A percentile compares a stretch with the other conserved stretches of the same genome.
Conservation (phyloP, 371 early-diverging fungal species). For the Conidiobolus incongruus region DNA sequence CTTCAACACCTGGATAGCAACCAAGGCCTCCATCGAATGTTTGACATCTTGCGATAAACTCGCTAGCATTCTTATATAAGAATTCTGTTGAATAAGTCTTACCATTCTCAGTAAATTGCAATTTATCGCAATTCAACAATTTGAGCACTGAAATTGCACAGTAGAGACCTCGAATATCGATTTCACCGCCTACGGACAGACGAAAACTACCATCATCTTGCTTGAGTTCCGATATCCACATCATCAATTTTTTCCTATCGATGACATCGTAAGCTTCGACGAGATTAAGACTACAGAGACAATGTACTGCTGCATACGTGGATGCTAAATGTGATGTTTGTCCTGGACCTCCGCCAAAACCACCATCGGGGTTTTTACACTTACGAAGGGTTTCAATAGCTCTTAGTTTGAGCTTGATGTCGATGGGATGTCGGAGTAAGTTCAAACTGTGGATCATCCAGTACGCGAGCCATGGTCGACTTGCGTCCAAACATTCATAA, state of each 20-base stretch:
- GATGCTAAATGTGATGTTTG: constrained; percentile 64
- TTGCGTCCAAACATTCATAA: constrained; percentile 49
- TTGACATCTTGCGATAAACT: constrained; percentile 30
- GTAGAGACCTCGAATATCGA: constrained; percentile 82
- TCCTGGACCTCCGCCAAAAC: constrained; percentile 69
- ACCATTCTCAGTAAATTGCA: too few relatives aligned
- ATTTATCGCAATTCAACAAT: too few relatives aligned
- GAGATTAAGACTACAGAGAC: constrained; percentile 49
- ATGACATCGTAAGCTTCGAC: constrained; percentile 45
- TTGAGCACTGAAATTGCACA: constrained; percentile 74
- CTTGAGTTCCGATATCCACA: constrained; percentile 63
- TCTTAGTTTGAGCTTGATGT: constrained; percentile 12
- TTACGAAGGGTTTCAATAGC: constrained; percentile 31
- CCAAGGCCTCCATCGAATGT: constrained; percentile 93
- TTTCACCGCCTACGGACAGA: constrained; percentile 85
- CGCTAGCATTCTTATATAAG: too few relatives aligned
- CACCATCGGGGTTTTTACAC: constrained; percentile 53
- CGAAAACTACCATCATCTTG: constrained; percentile 73
- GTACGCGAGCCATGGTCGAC: constrained; percentile 76
- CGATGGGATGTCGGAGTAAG: constrained; percentile 29
- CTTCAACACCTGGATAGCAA: constrained; percentile 69
- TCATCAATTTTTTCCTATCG: constrained; percentile 34
- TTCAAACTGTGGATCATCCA: constrained; percentile 76
- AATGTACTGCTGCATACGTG: constrained; percentile 65
- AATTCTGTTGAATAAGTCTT: too few relatives aligned